Evolutionary conservation across 2,329 filamentous ascomycete species (phyloP).

Genomic region (Xylariaceae sp.): DNA sequence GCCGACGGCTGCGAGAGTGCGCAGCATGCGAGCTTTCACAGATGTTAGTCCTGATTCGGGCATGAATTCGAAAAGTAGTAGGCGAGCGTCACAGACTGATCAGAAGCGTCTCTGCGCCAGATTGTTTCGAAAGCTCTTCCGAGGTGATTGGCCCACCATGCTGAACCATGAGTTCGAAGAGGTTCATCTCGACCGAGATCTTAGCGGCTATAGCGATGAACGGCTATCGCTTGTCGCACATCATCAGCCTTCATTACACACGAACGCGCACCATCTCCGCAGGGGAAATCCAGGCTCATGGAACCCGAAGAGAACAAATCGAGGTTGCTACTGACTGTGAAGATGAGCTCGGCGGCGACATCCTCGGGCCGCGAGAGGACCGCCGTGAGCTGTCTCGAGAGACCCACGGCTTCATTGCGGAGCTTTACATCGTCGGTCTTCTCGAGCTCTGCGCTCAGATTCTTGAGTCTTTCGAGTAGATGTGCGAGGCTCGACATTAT

Average conservation of each 20-base stretch:
- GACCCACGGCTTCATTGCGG: slow-evolving; percentile 20
- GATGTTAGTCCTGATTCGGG: too few species aligned
- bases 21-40: slow-evolving; percentile 29
- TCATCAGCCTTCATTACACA: too few species aligned
- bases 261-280: too few species aligned
- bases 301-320: not conserved
- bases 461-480: slow-evolving; percentile 5
- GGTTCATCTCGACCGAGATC: slow-evolving; percentile 34
- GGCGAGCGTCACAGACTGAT: slow-evolving; percentile 29
- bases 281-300: too few species aligned
- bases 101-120: slow-evolving; percentile 24
- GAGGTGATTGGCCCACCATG: slow-evolving; percentile 30
- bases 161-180: slow-evolving; percentile 32
- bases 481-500: too few species aligned
- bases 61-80: too few species aligned
- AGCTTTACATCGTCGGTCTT: slow-evolving; percentile 1
- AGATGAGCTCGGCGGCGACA: slow-evolving; percentile 28
- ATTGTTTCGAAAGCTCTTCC: slow-evolving; percentile 26
- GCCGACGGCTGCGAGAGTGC: slow-evolving; percentile 32
- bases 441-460: slow-evolving; percentile 1
- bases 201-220: slow-evolving; percentile 33
- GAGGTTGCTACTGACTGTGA: slow-evolving; percentile 24
- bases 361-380: slow-evolving; percentile 25
- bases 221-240: slow-evolving; percentile 32
- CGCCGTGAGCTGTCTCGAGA: slow-evolving; percentile 22